Percentiles rank a stretch among this genome's conserved stretches.
Evolutionary conservation across 208 protist genomes (phyloP).

Genomic region (Acanthamoeba healyi): DNA sequence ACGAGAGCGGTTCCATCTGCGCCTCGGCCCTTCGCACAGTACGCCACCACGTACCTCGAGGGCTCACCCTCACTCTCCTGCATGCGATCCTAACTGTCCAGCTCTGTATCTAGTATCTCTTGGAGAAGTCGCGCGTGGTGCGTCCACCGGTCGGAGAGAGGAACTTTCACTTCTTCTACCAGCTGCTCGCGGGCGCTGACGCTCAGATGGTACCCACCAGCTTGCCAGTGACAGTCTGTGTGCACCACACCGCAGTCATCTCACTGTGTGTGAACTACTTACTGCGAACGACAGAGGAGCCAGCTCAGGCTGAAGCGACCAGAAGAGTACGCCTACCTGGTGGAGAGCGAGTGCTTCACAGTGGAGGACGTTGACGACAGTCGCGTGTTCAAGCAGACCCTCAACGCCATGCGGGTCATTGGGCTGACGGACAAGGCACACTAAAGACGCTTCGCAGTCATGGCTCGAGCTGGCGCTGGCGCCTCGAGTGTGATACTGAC

Average conservation of each 20-base stretch:
- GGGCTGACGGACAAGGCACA: constrained; percentile 28
- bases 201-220: background rate
- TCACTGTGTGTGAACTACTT: no score
- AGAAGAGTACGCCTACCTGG: constrained; percentile 88
- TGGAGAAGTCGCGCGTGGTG: constrained; percentile 82
- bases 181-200: constrained; percentile 53
- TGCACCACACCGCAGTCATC: no score
- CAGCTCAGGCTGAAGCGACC: constrained; percentile 60
- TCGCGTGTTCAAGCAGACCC: constrained; percentile 86
- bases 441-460: no score
- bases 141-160: background rate
- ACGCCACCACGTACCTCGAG: background rate
- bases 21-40: background rate
- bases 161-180: constrained; percentile 65
- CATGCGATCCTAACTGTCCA: constrained; percentile 88
- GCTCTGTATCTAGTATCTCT: constrained; percentile 93
- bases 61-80: no score
- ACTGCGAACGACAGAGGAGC: no score
- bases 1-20: background rate
- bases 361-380: constrained; percentile 89
- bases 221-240: no score
- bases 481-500: no score
- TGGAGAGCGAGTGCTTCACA: constrained; percentile 84
- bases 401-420: constrained; percentile 51
- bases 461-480: no score